Percentiles rank a stretch among this genome's conserved stretches.
Conservation (phyloP, 495 filamentous ascomycete genomes). For the Aspergillus sclerotioniger region DNA sequence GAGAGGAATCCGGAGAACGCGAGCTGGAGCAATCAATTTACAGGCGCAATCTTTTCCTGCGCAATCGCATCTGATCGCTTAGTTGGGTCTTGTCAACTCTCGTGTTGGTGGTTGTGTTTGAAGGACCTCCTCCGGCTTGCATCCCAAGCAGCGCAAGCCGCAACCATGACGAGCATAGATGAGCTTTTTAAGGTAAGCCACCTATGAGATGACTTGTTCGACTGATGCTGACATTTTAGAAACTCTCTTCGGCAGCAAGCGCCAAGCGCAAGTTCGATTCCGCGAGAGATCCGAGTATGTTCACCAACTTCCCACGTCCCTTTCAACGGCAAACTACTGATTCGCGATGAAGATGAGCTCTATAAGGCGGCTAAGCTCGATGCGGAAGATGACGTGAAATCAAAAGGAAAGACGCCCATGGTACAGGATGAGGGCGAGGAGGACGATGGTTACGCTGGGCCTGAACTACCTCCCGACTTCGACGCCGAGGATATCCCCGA, state of each 20-base stretch:
- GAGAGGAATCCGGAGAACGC: not conserved
- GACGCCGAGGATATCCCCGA: conserved; percentile 62
- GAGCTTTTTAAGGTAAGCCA: conserved; percentile 75
- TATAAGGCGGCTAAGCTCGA: conserved; percentile 85
- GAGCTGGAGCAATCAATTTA: not conserved
- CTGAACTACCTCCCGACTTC: conserved; percentile 64
- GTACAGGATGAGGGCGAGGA: conserved; percentile 56
- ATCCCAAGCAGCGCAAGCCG: conserved; percentile 12
- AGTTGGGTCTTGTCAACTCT: not conserved
- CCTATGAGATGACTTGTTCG: not conserved
- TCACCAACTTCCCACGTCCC: conserved; percentile 1
- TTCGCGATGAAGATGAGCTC: conserved; percentile 50
- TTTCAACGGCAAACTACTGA: conserved; percentile 21
- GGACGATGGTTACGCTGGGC: conserved; percentile 66
- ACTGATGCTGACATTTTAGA: conserved; percentile 33
- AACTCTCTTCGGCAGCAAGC: conserved; percentile 40
- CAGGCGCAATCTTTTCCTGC: not conserved
- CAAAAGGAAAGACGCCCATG: conserved; percentile 57
- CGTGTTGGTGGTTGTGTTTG: conserved; percentile 9
- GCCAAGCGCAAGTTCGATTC: conserved; percentile 79
- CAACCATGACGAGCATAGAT: conserved; percentile 72
- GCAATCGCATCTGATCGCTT: not conserved
- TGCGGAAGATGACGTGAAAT: conserved; percentile 58
- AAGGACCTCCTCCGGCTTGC: not conserved
- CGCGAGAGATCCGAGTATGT: conserved; percentile 66